Conservation (phyloP, 768 basidiomycete genomes). For the Trametes meyenii region DNA sequence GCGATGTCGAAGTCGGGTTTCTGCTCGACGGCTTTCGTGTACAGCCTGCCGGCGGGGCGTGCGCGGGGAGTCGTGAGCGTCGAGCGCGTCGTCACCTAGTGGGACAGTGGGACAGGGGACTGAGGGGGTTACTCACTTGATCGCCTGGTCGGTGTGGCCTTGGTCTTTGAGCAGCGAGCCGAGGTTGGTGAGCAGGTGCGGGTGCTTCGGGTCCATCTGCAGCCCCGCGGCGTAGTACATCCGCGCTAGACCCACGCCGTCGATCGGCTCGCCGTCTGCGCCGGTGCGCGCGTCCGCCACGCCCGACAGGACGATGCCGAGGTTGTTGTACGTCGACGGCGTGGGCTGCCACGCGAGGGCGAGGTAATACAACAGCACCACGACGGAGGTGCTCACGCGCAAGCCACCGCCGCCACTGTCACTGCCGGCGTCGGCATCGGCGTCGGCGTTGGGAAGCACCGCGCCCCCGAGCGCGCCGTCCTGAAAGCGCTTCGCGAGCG, state of each 20-base stretch:
- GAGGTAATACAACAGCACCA: constrained; percentile 51
- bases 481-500: constrained; percentile 50
- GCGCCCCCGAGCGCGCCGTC: constrained; percentile 33
- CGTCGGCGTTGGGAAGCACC: constrained; percentile 28
- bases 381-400: constrained; percentile 40
- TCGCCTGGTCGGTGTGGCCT: constrained; percentile 45
- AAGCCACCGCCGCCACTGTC: constrained; percentile 22
- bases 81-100: background rate
- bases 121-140: constrained; percentile 37
- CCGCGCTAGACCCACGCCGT: constrained; percentile 42
- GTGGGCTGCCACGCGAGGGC: constrained; percentile 47
- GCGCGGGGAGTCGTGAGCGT: background rate
- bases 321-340: constrained; percentile 52
- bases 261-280: constrained; percentile 25
- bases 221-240: constrained; percentile 50
- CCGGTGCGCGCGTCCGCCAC: constrained; percentile 31
- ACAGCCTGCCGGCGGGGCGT: constrained; percentile 35
- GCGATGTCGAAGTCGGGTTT: constrained; percentile 55
- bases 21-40: constrained; percentile 41
- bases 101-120: background rate
- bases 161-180: constrained; percentile 54
- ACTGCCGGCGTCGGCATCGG: no score
- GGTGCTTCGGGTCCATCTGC: constrained; percentile 47
- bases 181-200: constrained; percentile 53
- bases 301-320: constrained; percentile 50